Percentiles rank a stretch among this genome's conserved stretches.
phyloP scores from a whole-genome alignment of 2,329 filamentous ascomycete species.

The Sordariomycetes sp. region DNA sequence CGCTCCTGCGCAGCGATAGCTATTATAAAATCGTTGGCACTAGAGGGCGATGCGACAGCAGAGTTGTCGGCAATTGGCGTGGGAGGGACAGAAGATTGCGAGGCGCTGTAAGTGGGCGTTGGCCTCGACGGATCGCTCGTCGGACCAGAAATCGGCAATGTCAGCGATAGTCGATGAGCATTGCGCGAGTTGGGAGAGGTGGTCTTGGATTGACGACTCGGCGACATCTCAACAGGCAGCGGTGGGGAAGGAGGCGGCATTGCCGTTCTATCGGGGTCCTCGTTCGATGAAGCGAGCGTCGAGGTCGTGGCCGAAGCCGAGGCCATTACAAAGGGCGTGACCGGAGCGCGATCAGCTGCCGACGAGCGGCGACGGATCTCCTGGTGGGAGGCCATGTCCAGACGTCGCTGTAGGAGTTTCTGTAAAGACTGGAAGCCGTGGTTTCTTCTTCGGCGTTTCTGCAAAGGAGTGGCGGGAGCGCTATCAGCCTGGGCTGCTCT shows the following conservation, averaged over 20 bases:
- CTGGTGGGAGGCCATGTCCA: constrained; percentile 24
- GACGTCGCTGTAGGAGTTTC: constrained; percentile 13
- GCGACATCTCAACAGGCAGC: constrained; percentile 23
- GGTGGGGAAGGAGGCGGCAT: constrained; percentile 28
- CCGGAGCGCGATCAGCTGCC: constrained; percentile 23
- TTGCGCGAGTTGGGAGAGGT: constrained; percentile 43
- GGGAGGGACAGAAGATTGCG: constrained; percentile 32
- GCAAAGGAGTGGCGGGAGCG: constrained; percentile 25
- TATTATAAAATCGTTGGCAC: constrained; percentile 66
- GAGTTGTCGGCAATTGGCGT: constrained; percentile 41
- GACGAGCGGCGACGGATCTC: constrained; percentile 30
- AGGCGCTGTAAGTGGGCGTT: constrained; percentile 29
- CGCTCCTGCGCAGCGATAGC: constrained; percentile 89
- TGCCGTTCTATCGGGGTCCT: constrained; percentile 10
- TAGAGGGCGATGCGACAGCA: constrained; percentile 33
- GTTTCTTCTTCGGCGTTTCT: constrained; percentile 20
- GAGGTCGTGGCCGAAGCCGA: constrained; percentile 13
- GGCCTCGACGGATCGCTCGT: constrained; percentile 43
- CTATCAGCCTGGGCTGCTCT: constrained; percentile 18
- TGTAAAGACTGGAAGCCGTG: constrained; percentile 21
- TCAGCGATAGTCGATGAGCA: constrained; percentile 50
- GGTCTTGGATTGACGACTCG: constrained; percentile 39
- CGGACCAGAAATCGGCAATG: constrained; percentile 50
- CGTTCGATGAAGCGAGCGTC: constrained; percentile 10
- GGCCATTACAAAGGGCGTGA: constrained; percentile 11